Evolutionary conservation across 2,329 filamentous ascomycete species (phyloP).

Genomic region (Mycosphaerella sp.): DNA sequence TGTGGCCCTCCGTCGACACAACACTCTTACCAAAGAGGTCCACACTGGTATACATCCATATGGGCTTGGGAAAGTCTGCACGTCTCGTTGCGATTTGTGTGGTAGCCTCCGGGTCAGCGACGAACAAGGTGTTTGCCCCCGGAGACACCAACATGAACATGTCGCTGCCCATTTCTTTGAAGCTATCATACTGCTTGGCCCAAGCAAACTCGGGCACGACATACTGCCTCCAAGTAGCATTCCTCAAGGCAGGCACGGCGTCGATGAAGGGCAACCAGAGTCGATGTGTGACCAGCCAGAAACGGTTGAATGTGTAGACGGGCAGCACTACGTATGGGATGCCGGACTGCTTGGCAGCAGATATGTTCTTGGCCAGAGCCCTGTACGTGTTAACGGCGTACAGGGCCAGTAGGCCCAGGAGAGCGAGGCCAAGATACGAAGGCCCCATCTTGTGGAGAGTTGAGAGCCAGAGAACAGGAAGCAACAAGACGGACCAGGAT

Average conservation of each 20-base stretch:
- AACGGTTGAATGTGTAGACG: slow-evolving; percentile 44
- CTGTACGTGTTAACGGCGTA: slow-evolving; percentile 34
- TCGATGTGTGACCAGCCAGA: slow-evolving; percentile 52
- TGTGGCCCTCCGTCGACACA: slow-evolving; percentile 59
- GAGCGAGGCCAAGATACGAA: slow-evolving; percentile 26
- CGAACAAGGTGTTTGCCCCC: slow-evolving; percentile 47
- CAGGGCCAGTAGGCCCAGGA: slow-evolving; percentile 30
- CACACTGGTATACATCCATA: slow-evolving; percentile 52
- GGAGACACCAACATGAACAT: slow-evolving; percentile 60
- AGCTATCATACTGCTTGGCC: slow-evolving; percentile 51
- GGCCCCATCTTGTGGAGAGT: slow-evolving; percentile 20
- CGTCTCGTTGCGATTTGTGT: slow-evolving; percentile 59
- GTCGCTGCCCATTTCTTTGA: slow-evolving; percentile 53
- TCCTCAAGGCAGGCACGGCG: slow-evolving; percentile 49
- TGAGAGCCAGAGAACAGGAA: not conserved
- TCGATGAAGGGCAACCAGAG: slow-evolving; percentile 53
- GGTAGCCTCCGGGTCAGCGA: slow-evolving; percentile 59
- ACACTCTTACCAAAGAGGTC: slow-evolving; percentile 66
- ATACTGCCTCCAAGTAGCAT: slow-evolving; percentile 54
- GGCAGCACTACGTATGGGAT: slow-evolving; percentile 41
- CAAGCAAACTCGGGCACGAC: slow-evolving; percentile 57
- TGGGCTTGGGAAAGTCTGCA: slow-evolving; percentile 66
- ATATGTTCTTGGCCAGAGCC: slow-evolving; percentile 37
- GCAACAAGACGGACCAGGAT: slow-evolving; percentile 3
- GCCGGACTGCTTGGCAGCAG: slow-evolving; percentile 42